Evolutionary conservation across 352 stramenopile species (phyloP).

Genomic region (Phytophthora lateralis): DNA sequence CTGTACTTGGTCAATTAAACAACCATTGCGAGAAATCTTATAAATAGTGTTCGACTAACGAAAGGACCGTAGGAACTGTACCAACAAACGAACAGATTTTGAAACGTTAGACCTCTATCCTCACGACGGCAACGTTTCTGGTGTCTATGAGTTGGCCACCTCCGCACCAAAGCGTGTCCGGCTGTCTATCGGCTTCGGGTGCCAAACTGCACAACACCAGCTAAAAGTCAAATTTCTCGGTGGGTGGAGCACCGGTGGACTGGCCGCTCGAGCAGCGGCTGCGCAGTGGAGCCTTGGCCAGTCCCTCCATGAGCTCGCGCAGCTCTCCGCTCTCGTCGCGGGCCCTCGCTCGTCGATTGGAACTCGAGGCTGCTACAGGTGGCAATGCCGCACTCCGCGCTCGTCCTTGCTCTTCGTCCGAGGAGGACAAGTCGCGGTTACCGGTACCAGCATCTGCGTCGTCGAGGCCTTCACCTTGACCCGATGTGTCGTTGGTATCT

Average conservation of each 20-base stretch:
- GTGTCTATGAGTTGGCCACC: not conserved
- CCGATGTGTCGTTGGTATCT: not conserved
- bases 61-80: not conserved
- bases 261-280: conserved; percentile 61
- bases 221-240: conserved; percentile 60
- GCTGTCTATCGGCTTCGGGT: conserved; percentile 3
- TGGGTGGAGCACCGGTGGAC: conserved; percentile 53
- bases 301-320: conserved; percentile 60
- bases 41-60: no score
- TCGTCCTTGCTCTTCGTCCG: conserved; percentile 39
- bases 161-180: not conserved
- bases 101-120: conserved; percentile 11
- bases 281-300: conserved; percentile 49
- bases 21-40: not conserved
- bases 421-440: conserved; percentile 19
- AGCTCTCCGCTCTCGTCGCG: conserved; percentile 63
- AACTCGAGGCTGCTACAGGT: conserved; percentile 1
- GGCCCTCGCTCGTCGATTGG: conserved; percentile 13
- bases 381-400: conserved; percentile 3
- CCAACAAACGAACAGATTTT: not conserved
- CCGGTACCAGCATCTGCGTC: conserved; percentile 3
- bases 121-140: not conserved
- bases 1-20: not conserved
- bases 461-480: conserved; percentile 9
- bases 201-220: not conserved